Conservation (phyloP, 2,329 filamentous ascomycete genomes). For the Colletotrichum theobromicola region DNA sequence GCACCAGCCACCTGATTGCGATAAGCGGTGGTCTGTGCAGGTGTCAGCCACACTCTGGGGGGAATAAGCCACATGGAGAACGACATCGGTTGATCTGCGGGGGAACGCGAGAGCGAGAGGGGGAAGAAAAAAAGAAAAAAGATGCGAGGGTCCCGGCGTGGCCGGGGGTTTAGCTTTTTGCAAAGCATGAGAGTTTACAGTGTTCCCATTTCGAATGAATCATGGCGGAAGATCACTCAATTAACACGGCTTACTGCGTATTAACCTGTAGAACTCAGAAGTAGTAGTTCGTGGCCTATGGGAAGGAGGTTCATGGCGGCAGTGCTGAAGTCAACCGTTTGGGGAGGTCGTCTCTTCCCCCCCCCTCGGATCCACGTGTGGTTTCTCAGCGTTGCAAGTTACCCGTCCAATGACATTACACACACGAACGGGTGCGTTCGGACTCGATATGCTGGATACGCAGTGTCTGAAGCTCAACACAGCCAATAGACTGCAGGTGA, state of each 20-base stretch:
- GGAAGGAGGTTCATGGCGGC: background rate
- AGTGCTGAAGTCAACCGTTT: background rate
- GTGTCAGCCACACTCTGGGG: background rate
- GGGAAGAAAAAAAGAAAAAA: background rate
- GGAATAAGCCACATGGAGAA: background rate
- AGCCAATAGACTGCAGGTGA: too few relatives aligned
- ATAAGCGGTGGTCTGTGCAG: background rate
- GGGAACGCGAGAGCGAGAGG: background rate
- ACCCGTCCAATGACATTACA: too few relatives aligned
- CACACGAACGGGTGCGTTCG: too few relatives aligned
- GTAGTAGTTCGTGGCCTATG: fast-evolving
- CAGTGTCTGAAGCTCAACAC: too few relatives aligned
- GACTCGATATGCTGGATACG: too few relatives aligned
- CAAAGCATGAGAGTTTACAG: background rate
- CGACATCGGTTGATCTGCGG: too few relatives aligned
- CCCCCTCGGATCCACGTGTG: too few relatives aligned
- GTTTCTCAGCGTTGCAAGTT: too few relatives aligned
- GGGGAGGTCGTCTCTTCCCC: background rate
- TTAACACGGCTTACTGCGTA: too few relatives aligned
- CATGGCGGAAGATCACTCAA: background rate
- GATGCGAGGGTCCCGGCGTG: background rate
- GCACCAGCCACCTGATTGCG: background rate
- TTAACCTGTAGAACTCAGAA: background rate
- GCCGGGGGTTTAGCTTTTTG: background rate
- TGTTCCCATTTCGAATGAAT: background rate